Evolutionary conservation across 2,329 filamentous ascomycete species (phyloP), one percentile per base, ranked within the genome.

Genomic region (Ceratocystis eucalypticola): DNA sequence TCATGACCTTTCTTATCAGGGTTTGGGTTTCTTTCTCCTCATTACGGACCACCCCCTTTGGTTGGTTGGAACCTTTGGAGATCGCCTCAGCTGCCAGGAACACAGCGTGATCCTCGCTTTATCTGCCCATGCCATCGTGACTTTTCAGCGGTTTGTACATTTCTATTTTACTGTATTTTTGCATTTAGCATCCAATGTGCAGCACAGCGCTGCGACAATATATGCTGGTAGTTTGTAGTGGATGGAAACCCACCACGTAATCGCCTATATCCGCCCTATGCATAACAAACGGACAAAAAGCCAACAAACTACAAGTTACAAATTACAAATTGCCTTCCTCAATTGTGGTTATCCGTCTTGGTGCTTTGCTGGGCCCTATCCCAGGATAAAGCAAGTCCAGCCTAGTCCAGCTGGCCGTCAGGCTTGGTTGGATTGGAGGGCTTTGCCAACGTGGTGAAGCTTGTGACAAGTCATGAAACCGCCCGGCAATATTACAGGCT

Each of bases 391-490:
- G 3, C 37, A 41, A 41, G 37, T 41, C 37, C 33, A 37, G 33
- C 33, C 33, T 37, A 10, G 33, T 37, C 33, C 10, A 41, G 10
- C 37, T 41, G 37, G 37, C 37, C 12, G 12, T 41, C 50, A 55
- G 25, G 25, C 50, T 30, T 28, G 37, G 37, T 41, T 41, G 37
- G 37, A 41, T 41, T 41, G 37, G 37, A 41, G 37, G 37, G 37
- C 37, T 41, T 41, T 41, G 37, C 37, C 37, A 41, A 41, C 12
- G 37, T n/a, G 28, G 37, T 33, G 28, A 37, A 37, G 55, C 55
- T 59, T 59, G 55, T 37, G 55, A 59, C 55, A 59, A n/a, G 55
- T 59, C 28, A 59, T 59, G 55, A 59, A 59, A 59, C 55, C 28
- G 30, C 30, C 55, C 25, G n/a, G 55, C 17, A 33, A 59, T 59